Base-by-base conservation (phyloP, 2,329 filamentous ascomycete species). In the Pyrenochaeta sp. region DNA sequence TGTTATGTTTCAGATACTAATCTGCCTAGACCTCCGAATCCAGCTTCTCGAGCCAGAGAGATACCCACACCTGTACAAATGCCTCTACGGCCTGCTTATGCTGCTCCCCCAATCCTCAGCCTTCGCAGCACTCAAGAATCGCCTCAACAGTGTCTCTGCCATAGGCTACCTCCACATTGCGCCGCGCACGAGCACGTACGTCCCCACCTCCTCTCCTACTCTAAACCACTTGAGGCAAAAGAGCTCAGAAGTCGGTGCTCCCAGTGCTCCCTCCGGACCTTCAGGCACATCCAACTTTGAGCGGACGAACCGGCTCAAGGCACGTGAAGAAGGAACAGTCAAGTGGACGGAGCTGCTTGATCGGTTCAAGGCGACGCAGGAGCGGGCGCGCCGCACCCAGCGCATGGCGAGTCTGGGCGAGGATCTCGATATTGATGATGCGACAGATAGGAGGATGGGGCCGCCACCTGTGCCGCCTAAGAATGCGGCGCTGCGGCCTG, bases 31-130 rank as follows among this genome's bases (percentile, higher is more conserved):
- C 72, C 84, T 99, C 32, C 89, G 94, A 29, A 85, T 99, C 36
- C 94, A 99, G 67, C 81, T 99, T 7, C 82, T 99, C 7, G 94
- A 99, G 67, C 94, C 94, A 1, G 95, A 99, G 68, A 91, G 89
- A 69, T 93, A 93, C 58, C 94, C 94, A 2, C 90, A 96, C 68
- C 79, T 99, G 2, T 97, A 99, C 78, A 96, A 96, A 74, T 99
- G 94, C 72, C 84, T 99, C 35, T 99, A 97, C 65, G 94, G 94
- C 7, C 83, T 99, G 31, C 79, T 99, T 41, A 99, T 99, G 94
- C 86, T 99, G 13, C 81, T 99, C n/a, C 94, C 94, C 0, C 94
- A 99, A 73, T 97, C 93, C 11, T 95, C 91, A 19, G 95, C 94
- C 7, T 99, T 99, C 74, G 94, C 92, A 19, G 93, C 94, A 2